Evolutionary conservation across 257 asterid genomes (phyloP), one percentile per base, ranked within the genome.

Genomic region (Penstemon barbatus): DNA sequence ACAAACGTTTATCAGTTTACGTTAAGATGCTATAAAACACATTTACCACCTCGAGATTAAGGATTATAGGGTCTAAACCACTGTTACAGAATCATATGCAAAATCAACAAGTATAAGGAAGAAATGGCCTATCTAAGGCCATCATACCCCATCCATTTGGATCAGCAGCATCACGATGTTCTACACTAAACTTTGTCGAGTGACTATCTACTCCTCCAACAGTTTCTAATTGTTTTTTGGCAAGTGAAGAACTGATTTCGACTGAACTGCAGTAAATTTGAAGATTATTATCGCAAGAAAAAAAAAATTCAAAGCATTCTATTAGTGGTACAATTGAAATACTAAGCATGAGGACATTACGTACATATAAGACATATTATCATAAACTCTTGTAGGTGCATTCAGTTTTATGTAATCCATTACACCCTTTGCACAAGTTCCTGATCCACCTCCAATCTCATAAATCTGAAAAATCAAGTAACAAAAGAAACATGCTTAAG

Each of bases 381-480:
- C 86, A 70, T 94, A 94, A 74, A 94, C 84, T 84, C 96, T 85
- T 67, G 97, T 69, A 15, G 99, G 99, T 62, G 99, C 99, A 75
- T 91, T 94, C 83, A 94, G 68, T 80, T 79, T 86, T 61, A 94
- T 78, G 82, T 94, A 94, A 80, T 94, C 99, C 99, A 94, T 82
- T 72, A 94, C 82, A 78, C 96, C 95, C 87, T 83, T 94, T 5
- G 99, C 99, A 81, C 97, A 94, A 73, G 97, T 87, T 82, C 97
- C 99, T 71, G 99, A 94, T 77, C 97, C 99, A 69, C 99, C 99
- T 70, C 99, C 99, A 75, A 94, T 91, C 86, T 94, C 99, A 77
- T 89, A 91, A 72, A 94, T 94, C 99, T 94, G 92, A 75, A 78
- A 73, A 73, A 73, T 42, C 66, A 69, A 70, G 49, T 36, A 37